These are phyloP conservation scores for Geotrichum restrictum DNA, from an alignment of 1,139 yeast genomes.

Conservation along the genomic window DNA sequence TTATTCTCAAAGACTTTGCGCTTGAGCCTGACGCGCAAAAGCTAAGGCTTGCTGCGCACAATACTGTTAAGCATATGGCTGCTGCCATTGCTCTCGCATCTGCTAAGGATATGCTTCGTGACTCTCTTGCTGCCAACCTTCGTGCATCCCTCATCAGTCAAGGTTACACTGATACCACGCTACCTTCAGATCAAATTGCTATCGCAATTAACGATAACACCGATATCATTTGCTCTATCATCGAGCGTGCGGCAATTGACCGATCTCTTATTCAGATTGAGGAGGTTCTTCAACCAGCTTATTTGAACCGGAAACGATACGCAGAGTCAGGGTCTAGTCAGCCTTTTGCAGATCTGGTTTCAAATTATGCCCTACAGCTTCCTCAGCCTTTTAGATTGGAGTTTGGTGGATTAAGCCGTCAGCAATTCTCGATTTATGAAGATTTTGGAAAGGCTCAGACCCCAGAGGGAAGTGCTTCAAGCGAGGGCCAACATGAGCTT, in stretches of 20 bases:
- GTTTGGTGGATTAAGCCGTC: conserved; percentile 67
- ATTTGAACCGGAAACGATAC: conserved; percentile 61
- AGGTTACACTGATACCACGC: conserved; percentile 46
- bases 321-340: conserved; percentile 59
- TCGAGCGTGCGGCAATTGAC: conserved; percentile 83
- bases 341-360: conserved; percentile 56
- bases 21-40: conserved; percentile 76
- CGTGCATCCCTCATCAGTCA: conserved; percentile 39
- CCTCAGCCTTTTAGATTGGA: conserved; percentile 88
- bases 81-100: conserved; percentile 64
- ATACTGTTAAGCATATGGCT: conserved; percentile 56
- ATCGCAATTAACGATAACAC: conserved; percentile 80
- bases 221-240: conserved; percentile 71
- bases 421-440: conserved; percentile 76
- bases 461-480: conserved; percentile 16
- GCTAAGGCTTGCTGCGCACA: conserved; percentile 72
- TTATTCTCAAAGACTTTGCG: conserved; percentile 87
- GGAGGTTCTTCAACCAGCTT: conserved; percentile 67
- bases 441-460: conserved; percentile 51
- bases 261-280: conserved; percentile 80
- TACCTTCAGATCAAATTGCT: conserved; percentile 62
- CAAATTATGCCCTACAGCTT: conserved; percentile 64
- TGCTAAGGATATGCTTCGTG: conserved; percentile 60
- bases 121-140: conserved; percentile 48
- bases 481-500: conserved; percentile 10